Evolutionary conservation across 495 filamentous ascomycete species (phyloP), one percentile per base, ranked within the genome.

Genomic region (Penicillium coprophilum): DNA sequence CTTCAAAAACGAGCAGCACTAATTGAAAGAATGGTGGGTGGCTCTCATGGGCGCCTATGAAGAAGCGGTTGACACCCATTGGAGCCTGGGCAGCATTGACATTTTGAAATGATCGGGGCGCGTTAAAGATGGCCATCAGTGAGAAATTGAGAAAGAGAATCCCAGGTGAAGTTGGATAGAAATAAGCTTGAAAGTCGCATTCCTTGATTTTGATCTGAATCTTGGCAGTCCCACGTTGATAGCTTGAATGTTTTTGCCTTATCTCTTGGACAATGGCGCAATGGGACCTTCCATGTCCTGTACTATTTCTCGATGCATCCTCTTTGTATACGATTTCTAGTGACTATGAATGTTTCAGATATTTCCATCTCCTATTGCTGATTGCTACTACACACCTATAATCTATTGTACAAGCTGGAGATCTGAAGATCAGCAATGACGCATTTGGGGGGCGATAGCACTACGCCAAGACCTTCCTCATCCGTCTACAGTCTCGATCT

Each of bases 1-100:
- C 94, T 71, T 96, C 95, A 66, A 96, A 96, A 55, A 98, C 92
- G 36, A 98, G 84, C 8, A 96, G 80, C 27, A 89, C 75, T 27
- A 98, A 78, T 62, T 92, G 84, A 51, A 81, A 79, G 56, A 97
- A 82, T 21, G 89, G 79, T 2, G 85, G 84, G 59, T 88, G 85
- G 53, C 74, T 79, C 27, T 77, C 66, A 53, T 83, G 79, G 11
- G 45, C 48, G 48, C 41, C 58, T 59, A 71, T 61, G 27, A 71
- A 57, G 24, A 71, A 54, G 59, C 76, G 56, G 34, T 69, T 63
- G 43, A 65, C 39, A 50, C 63, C 68, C 56, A 75, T 61, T 12
- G 70, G 63, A 57, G 71, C 61, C 51, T 75, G 70, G 57, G 69
- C 55, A 45, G 58, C 59, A 71, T 74, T 74, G 67, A 68, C 75